These are phyloP conservation scores for Papilionanthe hybrid DNA, from an alignment of 116 monocot genomes.

Conservation along the genomic window DNA sequence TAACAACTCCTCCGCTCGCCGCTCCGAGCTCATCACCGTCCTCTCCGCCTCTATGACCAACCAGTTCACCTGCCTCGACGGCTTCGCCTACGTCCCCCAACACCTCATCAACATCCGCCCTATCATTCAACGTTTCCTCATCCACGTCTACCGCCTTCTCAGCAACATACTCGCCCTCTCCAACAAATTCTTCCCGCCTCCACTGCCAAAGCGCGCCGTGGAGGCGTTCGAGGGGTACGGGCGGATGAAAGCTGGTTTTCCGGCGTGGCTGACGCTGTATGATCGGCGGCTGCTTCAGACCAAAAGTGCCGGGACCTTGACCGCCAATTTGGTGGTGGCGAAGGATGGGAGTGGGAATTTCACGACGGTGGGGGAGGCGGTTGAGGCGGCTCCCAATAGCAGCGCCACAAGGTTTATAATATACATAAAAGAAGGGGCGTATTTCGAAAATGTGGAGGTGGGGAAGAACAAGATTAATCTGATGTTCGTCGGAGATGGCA, in stretches of 20 bases:
- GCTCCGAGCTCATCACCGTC: constrained; percentile 10
- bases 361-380: constrained; percentile 35
- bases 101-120: constrained; percentile 23
- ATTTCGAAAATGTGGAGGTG: constrained; percentile 78
- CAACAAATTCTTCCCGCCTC: constrained; percentile 30
- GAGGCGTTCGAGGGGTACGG: constrained; percentile 40
- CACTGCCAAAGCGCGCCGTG: background rate
- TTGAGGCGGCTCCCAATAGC: constrained; percentile 34
- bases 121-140: constrained; percentile 24
- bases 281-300: constrained; percentile 36
- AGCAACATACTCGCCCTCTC: constrained; percentile 80
- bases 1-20: background rate
- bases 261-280: constrained; percentile 25
- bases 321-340: constrained; percentile 37
- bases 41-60: constrained; percentile 46
- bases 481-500: constrained; percentile 80
- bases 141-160: constrained; percentile 43
- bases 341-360: constrained; percentile 47
- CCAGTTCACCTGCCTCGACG: constrained; percentile 87
- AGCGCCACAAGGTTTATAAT: constrained; percentile 46
- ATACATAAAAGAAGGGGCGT: constrained; percentile 69
- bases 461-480: constrained; percentile 48
- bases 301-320: background rate
- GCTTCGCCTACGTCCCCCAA: constrained; percentile 37
- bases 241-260: constrained; percentile 23